Conservation (phyloP, 495 filamentous ascomycete genomes). For the Lichenothelia convexa region DNA sequence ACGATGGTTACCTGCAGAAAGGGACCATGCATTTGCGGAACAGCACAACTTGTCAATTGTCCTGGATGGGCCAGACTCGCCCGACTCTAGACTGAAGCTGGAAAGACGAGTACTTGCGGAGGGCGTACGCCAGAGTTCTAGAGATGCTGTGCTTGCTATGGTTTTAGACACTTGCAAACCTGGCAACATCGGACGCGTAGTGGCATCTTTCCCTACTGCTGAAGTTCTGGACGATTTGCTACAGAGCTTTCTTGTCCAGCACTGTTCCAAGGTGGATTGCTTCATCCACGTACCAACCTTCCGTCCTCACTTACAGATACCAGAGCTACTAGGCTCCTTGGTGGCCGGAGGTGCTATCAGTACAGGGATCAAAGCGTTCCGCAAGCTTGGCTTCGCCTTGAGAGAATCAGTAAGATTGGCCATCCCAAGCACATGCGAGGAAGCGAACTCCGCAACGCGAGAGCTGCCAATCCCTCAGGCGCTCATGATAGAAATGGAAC, state of each 20-base stretch:
- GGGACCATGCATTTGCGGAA: no score
- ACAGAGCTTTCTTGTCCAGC: conserved; percentile 38
- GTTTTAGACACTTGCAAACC: conserved; percentile 33
- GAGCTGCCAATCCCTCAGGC: conserved; percentile 37
- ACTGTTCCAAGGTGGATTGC: conserved; percentile 28
- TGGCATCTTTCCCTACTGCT: conserved; percentile 40
- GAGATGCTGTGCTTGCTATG: conserved; percentile 39
- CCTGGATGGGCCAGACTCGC: not conserved
- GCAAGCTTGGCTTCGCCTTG: conserved; percentile 44
- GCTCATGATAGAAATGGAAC: conserved; percentile 33
- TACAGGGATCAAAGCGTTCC: conserved; percentile 34
- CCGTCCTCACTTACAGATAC: conserved; percentile 22
- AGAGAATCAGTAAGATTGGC: conserved; percentile 38
- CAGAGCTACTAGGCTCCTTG: conserved; percentile 36
- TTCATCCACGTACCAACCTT: conserved; percentile 44
- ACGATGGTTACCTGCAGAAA: no score
- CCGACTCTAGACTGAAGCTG: conserved; percentile 8
- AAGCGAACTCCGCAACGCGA: conserved; percentile 36
- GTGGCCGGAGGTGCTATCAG: conserved; percentile 37
- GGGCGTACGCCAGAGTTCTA: conserved; percentile 28
- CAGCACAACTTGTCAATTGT: no score
- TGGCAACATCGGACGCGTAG: conserved; percentile 28
- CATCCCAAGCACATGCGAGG: conserved; percentile 35
- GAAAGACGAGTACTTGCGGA: conserved; percentile 21
- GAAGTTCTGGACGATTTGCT: conserved; percentile 41